Conservation (phyloP, 768 basidiomycete genomes). For the Hysterangium stoloniferum region DNA sequence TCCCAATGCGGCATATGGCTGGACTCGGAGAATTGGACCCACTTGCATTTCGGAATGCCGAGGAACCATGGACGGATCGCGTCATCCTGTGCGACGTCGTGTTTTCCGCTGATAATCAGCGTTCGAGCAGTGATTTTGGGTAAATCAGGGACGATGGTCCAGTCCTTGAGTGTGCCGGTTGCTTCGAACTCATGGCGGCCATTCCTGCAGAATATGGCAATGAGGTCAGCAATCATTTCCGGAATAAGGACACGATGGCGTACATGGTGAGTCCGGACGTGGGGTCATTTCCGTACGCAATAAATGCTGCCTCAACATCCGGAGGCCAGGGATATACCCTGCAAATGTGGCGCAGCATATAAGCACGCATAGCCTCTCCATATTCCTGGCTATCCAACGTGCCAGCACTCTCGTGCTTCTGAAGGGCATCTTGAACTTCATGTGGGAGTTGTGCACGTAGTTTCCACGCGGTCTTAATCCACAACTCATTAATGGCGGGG, state of each 20-base stretch:
- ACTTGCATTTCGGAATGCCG: slow-evolving; percentile 12
- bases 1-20: slow-evolving; percentile 16
- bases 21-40: slow-evolving; percentile 14
- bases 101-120: slow-evolving; percentile 16
- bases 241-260: not conserved
- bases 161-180: slow-evolving; percentile 15
- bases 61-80: slow-evolving; percentile 15
- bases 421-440: slow-evolving; percentile 31
- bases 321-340: slow-evolving; percentile 37
- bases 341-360: slow-evolving; percentile 37
- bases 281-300: slow-evolving; percentile 32
- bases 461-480: slow-evolving; percentile 26
- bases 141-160: slow-evolving; percentile 13
- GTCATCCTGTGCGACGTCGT: slow-evolving; percentile 15
- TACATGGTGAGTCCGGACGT: slow-evolving; percentile 45
- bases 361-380: slow-evolving; percentile 32
- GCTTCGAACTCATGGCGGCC: slow-evolving; percentile 11
- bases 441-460: slow-evolving; percentile 32
- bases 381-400: slow-evolving; percentile 39
- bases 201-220: not conserved
- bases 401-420: slow-evolving; percentile 37
- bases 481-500: slow-evolving; percentile 37
- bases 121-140: slow-evolving; percentile 14
- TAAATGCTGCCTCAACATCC: slow-evolving; percentile 28
- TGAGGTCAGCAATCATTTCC: not conserved